Evolutionary conservation across 768 basidiomycete species (phyloP), one percentile per base, ranked within the genome.

Genomic region (Chalciporus pseudorubinellus): DNA sequence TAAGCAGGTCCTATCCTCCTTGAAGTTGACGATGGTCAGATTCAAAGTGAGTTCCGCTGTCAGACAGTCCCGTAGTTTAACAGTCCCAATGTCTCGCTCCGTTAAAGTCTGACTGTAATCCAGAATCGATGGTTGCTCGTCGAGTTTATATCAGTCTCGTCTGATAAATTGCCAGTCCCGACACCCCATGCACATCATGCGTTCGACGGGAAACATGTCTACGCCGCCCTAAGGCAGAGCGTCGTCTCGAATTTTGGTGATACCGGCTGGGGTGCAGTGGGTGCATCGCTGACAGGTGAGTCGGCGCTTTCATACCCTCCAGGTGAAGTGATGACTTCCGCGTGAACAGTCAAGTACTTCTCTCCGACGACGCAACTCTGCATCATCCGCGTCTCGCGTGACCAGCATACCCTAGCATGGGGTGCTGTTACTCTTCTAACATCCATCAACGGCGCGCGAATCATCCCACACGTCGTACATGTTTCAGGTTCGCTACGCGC

Each of bases 101-200:
- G 34, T 36, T 36, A 3, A 16, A n/a, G 14, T 10, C 14, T n/a
- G 34, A 16, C 9, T 0, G 18, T 9, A 0, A n/a, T n/a, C 16
- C 56, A 92, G 91, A 94, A 93, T 66, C 81, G 92, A 33, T 93
- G 92, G 89, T 70, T 95, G 11, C 81, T 95, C 28, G 84, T 93
- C 48, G 92, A 95, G 68, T 85, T 95, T 61, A 78, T 94, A 33
- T 72, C 77, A 1, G 66, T 79, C 9, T 66, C 70, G 19, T 34
- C 50, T 36, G 46, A 54, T 18, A 48, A 21, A 41, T 44, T 48
- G 52, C 41, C 67, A 44, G 28, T 50, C 31, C 31, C 40, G 12
- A 20, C 43, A 12, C 46, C 47, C 14, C n/a, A 43, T 2, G 51
- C 55, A 18, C 51, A 48, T 20, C 22, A 46, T 29, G 57, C 68